These are phyloP conservation scores for Staphylotrichum tortipilum DNA, from an alignment of 495 filamentous ascomycete species.

Conservation along the genomic window DNA sequence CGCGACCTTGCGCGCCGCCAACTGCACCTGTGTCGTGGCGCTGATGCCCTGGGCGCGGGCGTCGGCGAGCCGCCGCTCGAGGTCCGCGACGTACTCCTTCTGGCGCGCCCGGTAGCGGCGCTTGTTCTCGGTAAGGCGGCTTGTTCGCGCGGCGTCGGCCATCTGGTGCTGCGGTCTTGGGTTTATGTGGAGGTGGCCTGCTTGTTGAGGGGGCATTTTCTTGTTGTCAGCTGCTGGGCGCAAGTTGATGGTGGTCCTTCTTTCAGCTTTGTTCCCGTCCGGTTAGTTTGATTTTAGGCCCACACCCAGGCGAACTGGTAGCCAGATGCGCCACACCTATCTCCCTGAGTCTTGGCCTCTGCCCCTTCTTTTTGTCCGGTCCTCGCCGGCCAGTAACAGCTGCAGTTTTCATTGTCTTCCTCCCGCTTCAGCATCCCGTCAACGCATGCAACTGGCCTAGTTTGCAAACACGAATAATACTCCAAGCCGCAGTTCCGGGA, in stretches of 20 bases:
- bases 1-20: conserved; percentile 2
- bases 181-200: not conserved
- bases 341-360: too few relatives aligned
- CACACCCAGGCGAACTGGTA: too few relatives aligned
- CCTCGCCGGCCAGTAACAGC: too few relatives aligned
- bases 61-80: conserved; percentile 1
- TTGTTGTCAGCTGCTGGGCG: not conserved
- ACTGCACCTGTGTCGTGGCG: conserved; percentile 7
- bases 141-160: not conserved
- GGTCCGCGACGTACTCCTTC: conserved; percentile 8
- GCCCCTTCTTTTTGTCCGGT: too few relatives aligned
- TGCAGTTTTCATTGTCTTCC: too few relatives aligned
- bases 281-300: too few relatives aligned
- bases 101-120: conserved; percentile 7
- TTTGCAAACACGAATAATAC: too few relatives aligned
- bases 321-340: too few relatives aligned
- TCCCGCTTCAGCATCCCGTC: too few relatives aligned
- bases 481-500: too few relatives aligned
- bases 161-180: not conserved
- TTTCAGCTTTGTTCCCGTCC: too few relatives aligned
- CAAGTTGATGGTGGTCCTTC: not conserved
- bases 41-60: conserved; percentile 1
- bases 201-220: not conserved
- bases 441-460: too few relatives aligned
- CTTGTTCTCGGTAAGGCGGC: conserved; percentile 10